Percentiles rank a stretch among this genome's conserved stretches.
These are phyloP conservation scores for Dissoconium aciculare DNA, from an alignment of 2,329 filamentous ascomycete genomes.

Conservation along the genomic window DNA sequence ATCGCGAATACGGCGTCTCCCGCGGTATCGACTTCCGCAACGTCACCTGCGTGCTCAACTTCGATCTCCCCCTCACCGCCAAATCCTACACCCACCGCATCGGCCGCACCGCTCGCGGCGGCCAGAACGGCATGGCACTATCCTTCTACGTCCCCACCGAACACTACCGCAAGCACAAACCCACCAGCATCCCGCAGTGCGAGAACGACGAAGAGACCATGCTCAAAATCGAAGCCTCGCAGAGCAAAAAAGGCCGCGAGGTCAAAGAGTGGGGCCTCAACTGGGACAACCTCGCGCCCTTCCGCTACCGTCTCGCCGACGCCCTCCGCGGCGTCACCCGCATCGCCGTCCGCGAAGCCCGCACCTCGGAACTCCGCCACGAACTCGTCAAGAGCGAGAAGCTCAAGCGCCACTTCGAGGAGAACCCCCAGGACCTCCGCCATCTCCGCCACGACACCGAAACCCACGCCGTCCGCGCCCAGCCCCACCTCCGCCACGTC, in stretches of 20 bases:
- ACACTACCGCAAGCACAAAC: conserved; percentile 75
- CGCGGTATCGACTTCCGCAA: conserved; percentile 95
- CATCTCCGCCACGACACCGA: conserved; percentile 86
- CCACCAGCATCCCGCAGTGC: conserved; percentile 59
- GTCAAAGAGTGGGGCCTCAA: conserved; percentile 88
- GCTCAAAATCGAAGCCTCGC: conserved; percentile 62
- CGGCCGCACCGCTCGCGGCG: conserved; percentile 79
- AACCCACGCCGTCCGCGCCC: conserved; percentile 64
- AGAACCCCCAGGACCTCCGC: conserved; percentile 78
- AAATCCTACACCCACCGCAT: conserved; percentile 97
- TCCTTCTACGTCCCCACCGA: conserved; percentile 80
- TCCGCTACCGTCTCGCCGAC: conserved; percentile 89
- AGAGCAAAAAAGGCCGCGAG: conserved; percentile 62
- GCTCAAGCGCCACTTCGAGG: conserved; percentile 87
- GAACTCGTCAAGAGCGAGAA: conserved; percentile 91
- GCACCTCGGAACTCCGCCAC: conserved; percentile 71
- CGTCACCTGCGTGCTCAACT: conserved; percentile 88
- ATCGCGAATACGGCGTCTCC: conserved; percentile 89
- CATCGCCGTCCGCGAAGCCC: conserved; percentile 76
- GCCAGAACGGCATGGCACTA: conserved; percentile 85
- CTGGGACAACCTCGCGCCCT: conserved; percentile 83
- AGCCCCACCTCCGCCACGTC: conserved; percentile 83
- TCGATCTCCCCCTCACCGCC: conserved; percentile 75
- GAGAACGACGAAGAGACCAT: conserved; percentile 77
- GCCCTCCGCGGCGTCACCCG: conserved; percentile 80